These are phyloP conservation scores for Neocatenulostroma microsporum DNA, from an alignment of 2,329 filamentous ascomycete genomes.

Conservation along the genomic window DNA sequence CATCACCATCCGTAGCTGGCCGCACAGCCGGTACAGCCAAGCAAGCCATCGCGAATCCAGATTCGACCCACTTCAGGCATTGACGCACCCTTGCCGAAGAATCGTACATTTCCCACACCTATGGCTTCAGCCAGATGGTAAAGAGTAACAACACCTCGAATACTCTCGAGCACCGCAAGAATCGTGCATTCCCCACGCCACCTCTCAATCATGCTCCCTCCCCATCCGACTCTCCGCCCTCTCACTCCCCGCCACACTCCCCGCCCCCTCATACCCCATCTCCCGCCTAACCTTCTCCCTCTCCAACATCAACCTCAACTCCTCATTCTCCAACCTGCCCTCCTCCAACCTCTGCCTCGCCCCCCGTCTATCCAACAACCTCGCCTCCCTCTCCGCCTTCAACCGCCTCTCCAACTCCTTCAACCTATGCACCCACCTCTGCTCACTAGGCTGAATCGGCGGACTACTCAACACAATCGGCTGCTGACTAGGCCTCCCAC, in stretches of 20 bases:
- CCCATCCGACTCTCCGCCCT: background rate
- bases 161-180: too few relatives aligned
- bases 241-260: constrained; percentile 5
- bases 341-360: constrained; percentile 74
- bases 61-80: too few relatives aligned
- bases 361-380: constrained; percentile 74
- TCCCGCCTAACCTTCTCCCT: constrained; percentile 42
- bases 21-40: too few relatives aligned
- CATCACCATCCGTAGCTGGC: too few relatives aligned
- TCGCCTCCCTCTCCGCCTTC: constrained; percentile 80
- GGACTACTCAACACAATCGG: constrained; percentile 35
- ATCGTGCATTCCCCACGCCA: too few relatives aligned
- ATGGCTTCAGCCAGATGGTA: too few relatives aligned
- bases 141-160: too few relatives aligned
- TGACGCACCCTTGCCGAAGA: too few relatives aligned
- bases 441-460: constrained; percentile 48
- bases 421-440: constrained; percentile 76
- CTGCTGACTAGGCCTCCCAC: constrained; percentile 29
- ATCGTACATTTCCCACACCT: too few relatives aligned
- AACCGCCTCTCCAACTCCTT: constrained; percentile 82
- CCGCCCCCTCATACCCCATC: constrained; percentile 8
- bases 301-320: constrained; percentile 58
- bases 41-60: too few relatives aligned
- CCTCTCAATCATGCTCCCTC: too few relatives aligned
- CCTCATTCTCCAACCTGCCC: constrained; percentile 64